A percentile compares a stretch with the other conserved stretches of the same genome.
Evolutionary conservation across 768 basidiomycete genomes (phyloP).

Genomic region (Boletus rufocinnamomeus): DNA sequence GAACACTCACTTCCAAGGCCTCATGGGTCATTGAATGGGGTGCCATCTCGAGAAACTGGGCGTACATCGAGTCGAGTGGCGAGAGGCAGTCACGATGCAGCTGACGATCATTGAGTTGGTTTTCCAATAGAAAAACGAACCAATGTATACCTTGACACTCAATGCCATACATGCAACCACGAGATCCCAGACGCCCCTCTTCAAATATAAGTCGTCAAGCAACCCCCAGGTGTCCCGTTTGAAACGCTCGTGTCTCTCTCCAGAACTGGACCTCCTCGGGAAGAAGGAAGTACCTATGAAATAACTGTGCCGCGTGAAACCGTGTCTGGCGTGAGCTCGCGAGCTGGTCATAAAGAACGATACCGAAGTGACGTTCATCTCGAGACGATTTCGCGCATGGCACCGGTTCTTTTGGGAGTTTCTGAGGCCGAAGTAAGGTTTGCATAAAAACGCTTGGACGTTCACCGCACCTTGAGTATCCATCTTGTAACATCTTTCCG

Average conservation of each 20-base stretch:
- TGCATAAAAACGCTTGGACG: neutral
- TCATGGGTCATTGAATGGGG: conserved; percentile 47
- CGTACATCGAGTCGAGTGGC: conserved; percentile 55
- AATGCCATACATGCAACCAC: conserved; percentile 60
- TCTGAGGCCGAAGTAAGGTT: conserved; percentile 7
- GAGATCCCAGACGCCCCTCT: conserved; percentile 57
- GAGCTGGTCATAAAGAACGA: conserved; percentile 52
- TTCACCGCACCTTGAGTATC: conserved; percentile 45
- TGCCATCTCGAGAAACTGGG: conserved; percentile 53
- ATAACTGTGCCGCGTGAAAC: conserved; percentile 65
- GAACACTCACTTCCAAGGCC: conserved; percentile 52
- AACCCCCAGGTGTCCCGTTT: no score
- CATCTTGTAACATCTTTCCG: conserved; percentile 42
- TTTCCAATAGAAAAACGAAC: neutral
- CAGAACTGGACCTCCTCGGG: conserved; percentile 26
- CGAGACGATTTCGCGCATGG: neutral
- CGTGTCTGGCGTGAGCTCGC: conserved; percentile 55
- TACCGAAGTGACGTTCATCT: conserved; percentile 1
- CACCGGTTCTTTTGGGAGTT: conserved; percentile 4
- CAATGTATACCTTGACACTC: conserved; percentile 54
- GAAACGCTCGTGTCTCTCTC: no score
- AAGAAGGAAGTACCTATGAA: conserved; percentile 55
- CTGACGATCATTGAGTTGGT: conserved; percentile 33
- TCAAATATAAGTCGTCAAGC: no score
- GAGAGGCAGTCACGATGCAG: conserved; percentile 65